Percentiles rank a stretch among this genome's conserved stretches.
These are phyloP conservation scores for Fusarium zealandicum DNA, from an alignment of 2,329 filamentous ascomycete genomes.

Conservation along the genomic window DNA sequence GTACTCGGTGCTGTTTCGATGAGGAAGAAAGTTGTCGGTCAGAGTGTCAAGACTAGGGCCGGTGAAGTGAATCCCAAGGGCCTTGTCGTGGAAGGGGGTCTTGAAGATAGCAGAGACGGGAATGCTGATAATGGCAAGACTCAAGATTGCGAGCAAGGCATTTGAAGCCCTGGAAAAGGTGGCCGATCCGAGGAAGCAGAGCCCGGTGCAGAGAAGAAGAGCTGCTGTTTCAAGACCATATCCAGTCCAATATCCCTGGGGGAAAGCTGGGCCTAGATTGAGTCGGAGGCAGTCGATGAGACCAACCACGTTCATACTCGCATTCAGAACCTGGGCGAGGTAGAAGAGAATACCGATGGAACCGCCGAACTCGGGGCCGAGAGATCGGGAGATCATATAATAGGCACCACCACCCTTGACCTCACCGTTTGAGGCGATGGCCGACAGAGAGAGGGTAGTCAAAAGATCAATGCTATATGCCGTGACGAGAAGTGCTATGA, in stretches of 20 bases:
- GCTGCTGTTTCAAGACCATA: slow-evolving; percentile 79
- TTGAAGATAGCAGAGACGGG: slow-evolving; percentile 77
- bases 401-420: slow-evolving; percentile 89
- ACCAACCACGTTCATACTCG: slow-evolving; percentile 86
- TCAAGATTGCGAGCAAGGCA: slow-evolving; percentile 72
- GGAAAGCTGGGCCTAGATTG: slow-evolving; percentile 73
- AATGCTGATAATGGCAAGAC: slow-evolving; percentile 80
- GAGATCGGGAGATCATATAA: slow-evolving; percentile 83
- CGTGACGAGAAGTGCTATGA: slow-evolving; percentile 70
- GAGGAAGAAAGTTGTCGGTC: slow-evolving; percentile 76
- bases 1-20: slow-evolving; percentile 67
- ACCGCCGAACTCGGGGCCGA: slow-evolving; percentile 88
- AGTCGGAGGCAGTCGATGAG: slow-evolving; percentile 82
- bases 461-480: slow-evolving; percentile 86
- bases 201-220: slow-evolving; percentile 72
- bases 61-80: slow-evolving; percentile 75
- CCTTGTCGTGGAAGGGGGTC: slow-evolving; percentile 69
- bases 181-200: slow-evolving; percentile 81
- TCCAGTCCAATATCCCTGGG: slow-evolving; percentile 76
- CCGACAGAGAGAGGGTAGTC: slow-evolving; percentile 84
- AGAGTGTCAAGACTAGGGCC: slow-evolving; percentile 76
- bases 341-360: slow-evolving; percentile 90
- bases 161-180: slow-evolving; percentile 85
- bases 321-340: slow-evolving; percentile 87
- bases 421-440: slow-evolving; percentile 88